Evolutionary conservation across 768 basidiomycete species (phyloP), one percentile per base, ranked within the genome.

Genomic region (Candolleomyces efflorescens): DNA sequence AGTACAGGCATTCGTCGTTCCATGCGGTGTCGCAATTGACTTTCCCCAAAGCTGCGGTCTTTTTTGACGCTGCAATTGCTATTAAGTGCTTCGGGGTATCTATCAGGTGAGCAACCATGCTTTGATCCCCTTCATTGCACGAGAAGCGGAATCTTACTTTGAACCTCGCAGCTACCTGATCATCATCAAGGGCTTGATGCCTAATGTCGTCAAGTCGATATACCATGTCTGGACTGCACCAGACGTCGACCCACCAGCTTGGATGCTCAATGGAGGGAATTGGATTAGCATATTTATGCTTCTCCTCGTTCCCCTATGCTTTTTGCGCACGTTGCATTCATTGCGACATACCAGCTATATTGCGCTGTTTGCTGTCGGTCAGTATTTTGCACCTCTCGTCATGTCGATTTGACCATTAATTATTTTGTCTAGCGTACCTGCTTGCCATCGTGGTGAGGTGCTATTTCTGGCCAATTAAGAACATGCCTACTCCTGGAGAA

Each of bases 1-100:
- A 83, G 5, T 86, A 91, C 61, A 78, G 94, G 46, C 82, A 79
- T 12, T 77, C 92, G 17, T 93, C 91, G 6, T 96, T 94, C 71
- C 92, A 92, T 63, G 85, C 88, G 13, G 75, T 95, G 18, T 81
- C 90, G 1, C 82, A 89, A 68, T 74, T 98, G 62, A 96, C 96
- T 0, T 97, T 94, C 69, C 96, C 96, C 2, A 84, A 80, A 45
- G 91, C 89, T 0, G 90, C 89, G 0, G 76, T 92, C 39, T 90
- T 92, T 69, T 96, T 98, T 65, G 96, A 98, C 69, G 86, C 86
- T 3, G 96, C 95, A 12, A 94, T 98, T 64, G 94, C 94, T 10
- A 88, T 86, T 69, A 98, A 98, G 69, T 98, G 96, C 70, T 97
- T 97, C 68, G 96, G 96, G 18, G 96, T 98, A 3, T 93, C 92